Conservation (phyloP, 176 grass and related monocot genomes). For the Eleusine indica region DNA sequence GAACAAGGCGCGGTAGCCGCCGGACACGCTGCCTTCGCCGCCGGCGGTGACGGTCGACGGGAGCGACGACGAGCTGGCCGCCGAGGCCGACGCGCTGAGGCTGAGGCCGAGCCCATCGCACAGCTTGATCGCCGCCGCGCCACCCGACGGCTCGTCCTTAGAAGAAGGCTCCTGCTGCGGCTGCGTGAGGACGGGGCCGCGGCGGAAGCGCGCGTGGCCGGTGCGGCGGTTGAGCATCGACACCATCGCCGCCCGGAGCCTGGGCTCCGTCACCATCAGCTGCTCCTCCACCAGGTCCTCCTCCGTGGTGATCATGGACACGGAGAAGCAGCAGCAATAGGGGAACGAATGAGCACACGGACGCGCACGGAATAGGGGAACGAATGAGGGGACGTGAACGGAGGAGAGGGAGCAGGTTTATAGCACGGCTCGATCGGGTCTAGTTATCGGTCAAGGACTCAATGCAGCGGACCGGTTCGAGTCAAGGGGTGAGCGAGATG, state of each 20-base stretch:
- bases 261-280: constrained; percentile 35
- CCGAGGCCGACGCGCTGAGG: constrained; percentile 49
- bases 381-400: not conserved
- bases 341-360: not conserved
- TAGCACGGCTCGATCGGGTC: not conserved
- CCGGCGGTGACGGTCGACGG: constrained; percentile 48
- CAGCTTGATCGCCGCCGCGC: not conserved
- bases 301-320: constrained; percentile 14
- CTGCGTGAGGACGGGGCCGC: constrained; percentile 25
- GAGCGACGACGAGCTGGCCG: constrained; percentile 50
- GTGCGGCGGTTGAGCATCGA: constrained; percentile 54
- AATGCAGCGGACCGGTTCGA: constrained; percentile 25
- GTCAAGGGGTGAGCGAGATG: not conserved
- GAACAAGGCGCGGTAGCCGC: constrained; percentile 31
- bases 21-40: constrained; percentile 70
- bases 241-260: constrained; percentile 49
- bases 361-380: not conserved
- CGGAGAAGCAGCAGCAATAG: not conserved
- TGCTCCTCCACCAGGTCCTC: constrained; percentile 22
- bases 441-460: not conserved
- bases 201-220: constrained; percentile 81
- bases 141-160: not conserved
- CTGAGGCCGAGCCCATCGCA: constrained; percentile 46
- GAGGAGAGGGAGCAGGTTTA: constrained; percentile 2
- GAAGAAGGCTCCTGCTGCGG: not conserved